phyloP scores from a whole-genome alignment of 345 rosid species.

The thale cress (Arabidopsis thaliana) region DNA sequence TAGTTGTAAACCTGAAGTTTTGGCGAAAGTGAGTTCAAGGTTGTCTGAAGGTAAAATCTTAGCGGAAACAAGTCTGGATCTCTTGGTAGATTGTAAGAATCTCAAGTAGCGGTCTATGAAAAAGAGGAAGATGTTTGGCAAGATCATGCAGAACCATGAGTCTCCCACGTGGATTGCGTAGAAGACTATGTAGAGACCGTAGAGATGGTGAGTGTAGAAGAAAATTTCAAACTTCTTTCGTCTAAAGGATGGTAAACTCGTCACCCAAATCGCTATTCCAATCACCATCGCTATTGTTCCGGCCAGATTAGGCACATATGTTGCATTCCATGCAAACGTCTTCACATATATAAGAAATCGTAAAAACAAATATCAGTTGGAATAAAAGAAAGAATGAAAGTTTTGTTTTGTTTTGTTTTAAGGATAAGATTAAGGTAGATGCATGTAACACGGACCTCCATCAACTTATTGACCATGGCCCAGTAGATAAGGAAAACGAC shows the following conservation, averaged over 20 bases:
- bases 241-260: conserved; percentile 53
- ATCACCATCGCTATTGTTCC: conserved; percentile 60
- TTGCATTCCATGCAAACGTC: conserved; percentile 65
- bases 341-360: conserved; percentile 26
- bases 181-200: conserved; percentile 58
- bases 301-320: conserved; percentile 54
- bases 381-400: not conserved
- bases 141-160: conserved; percentile 53
- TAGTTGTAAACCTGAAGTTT: conserved; percentile 49
- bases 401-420: too few relatives aligned
- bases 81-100: conserved; percentile 61
- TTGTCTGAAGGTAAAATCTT: conserved; percentile 55
- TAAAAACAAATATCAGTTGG: too few relatives aligned
- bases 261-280: conserved; percentile 66
- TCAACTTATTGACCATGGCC: conserved; percentile 55
- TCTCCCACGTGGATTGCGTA: conserved; percentile 67
- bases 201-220: conserved; percentile 61
- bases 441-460: conserved; percentile 39
- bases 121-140: conserved; percentile 76
- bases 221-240: conserved; percentile 64
- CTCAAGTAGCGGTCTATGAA: conserved; percentile 65
- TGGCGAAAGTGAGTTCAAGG: conserved; percentile 66
- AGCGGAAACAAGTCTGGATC: conserved; percentile 55
- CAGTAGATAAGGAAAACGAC: conserved; percentile 61
- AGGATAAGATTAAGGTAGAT: too few relatives aligned